Base-by-base conservation (phyloP, 768 basidiomycete genomes). In the Lactifluus pinguis region DNA sequence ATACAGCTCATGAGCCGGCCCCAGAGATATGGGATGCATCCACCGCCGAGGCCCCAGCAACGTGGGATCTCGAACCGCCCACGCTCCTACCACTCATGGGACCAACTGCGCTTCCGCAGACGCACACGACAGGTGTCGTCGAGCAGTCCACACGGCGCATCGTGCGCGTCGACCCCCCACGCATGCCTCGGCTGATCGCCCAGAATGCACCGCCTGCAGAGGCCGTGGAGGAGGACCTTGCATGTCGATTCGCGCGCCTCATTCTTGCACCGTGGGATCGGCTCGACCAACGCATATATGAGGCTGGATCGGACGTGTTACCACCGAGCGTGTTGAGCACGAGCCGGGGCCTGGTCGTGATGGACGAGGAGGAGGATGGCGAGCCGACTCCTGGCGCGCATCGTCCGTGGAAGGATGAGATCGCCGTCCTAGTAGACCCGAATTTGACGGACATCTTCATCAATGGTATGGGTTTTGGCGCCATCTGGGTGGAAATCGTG, bases 401-500 rank as follows among this genome's bases (percentile, higher is more conserved):
- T 66, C 73, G 84, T 63, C 81, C 81, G 5, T 72, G 74, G 51
- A 76, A 74, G 59, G 85, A 88, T 61, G 77, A 75, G 39, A 85
- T 91, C 68, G 78, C 76, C 15, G 73, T 88, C 10, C 75, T 87
- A 21, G 72, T 88, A 13, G 76, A 80, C 42, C 77, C 79, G 6
- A 60, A 56, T 17, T 15, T 52, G 30, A 71, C 71, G 7, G 65
- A 76, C 0, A 68, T 80, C 8, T 73, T 78, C 1, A 70, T 69
- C 5, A 72, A 76, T 6, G 84, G 85, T 5, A 79, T 89, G 74
- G 84, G 83, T 0, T 64, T 89, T 14, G 79, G 78, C 4, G 86
- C 80, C 19, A 80, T 83, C 49, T 90, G 83, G 81, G 80, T 89
- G 21, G 86, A 91, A 72, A 75, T 89, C 13, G 81, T 72, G 32